Evolutionary conservation across 768 basidiomycete species (phyloP), one percentile per base, ranked within the genome.

Genomic region (Leccinum truebloodii): DNA sequence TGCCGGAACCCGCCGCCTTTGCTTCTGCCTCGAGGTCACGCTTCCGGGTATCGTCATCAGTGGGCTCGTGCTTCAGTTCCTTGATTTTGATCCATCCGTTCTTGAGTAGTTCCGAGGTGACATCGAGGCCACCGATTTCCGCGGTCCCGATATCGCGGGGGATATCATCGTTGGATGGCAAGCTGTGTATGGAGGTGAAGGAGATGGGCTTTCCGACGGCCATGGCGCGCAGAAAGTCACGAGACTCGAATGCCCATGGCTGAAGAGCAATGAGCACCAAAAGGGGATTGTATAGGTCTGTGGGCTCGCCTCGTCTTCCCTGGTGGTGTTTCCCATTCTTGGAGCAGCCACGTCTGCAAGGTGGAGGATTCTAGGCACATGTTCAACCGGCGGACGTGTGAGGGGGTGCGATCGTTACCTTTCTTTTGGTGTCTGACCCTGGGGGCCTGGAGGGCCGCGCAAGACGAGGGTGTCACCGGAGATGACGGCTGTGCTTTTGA

Each of bases 81-180:
- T 97, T 94, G 48, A 94, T 78, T 76, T 92, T 95, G 12, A 86
- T 93, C 94, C 94, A 98, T n/a, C 96, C 97, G 61, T 83, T 85
- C 69, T 82, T 85, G 44, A 98, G 81, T n/a, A 96, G 73, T 70
- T 94, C 91, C 0, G 81, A 80, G 4, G 86, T 79, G 22, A 95
- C 74, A 67, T 95, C 93, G 55, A 86, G 71, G 7, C 89, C 90
- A 52, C 78, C 83, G 39, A 92, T 82, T 61, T 92, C 88, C 18
- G 84, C 91, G 30, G 78, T 81, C 30, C 93, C 94, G 55, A 95
- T 80, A 73, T 95, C 94, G 63, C 92, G 88, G 28, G 86, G 81
- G 39, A 83, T 75, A 60, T 92, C 92, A 65, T 92, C 91, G 60
- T 86, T 87, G 35, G 88, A 76, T 10, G 91, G 83, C 46, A 97